phyloP scores from a whole-genome alignment of 768 basidiomycete genomes.

The Pisolithus tinctorius region DNA sequence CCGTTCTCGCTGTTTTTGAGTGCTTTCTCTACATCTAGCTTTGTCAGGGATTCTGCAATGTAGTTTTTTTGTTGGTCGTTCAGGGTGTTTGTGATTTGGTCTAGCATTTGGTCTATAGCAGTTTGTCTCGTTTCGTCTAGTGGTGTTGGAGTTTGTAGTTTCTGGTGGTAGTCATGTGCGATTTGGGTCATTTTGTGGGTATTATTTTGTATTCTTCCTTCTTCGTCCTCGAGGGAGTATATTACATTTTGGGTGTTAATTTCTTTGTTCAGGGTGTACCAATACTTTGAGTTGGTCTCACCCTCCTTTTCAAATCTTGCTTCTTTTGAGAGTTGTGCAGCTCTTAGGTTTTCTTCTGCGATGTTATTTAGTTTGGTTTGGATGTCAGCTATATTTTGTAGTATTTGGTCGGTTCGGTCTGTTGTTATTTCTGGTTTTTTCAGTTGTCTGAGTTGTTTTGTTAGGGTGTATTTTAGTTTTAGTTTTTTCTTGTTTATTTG shows the following conservation, averaged over 20 bases:
- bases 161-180: not conserved
- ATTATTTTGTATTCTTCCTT: not conserved
- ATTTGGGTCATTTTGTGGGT: not conserved
- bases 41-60: not conserved
- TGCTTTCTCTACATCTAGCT: conserved; percentile 8
- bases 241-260: not conserved
- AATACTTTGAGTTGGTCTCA: not conserved
- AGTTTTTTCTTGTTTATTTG: not conserved
- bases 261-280: not conserved
- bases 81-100: not conserved
- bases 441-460: not conserved
- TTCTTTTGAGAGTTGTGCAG: not conserved
- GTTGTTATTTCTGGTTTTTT: not conserved
- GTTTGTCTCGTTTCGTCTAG: not conserved
- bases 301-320: not conserved
- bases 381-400: no score
- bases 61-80: rapidly evolving
- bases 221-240: not conserved
- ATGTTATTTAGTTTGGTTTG: not conserved
- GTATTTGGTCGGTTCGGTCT: not conserved
- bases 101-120: not conserved
- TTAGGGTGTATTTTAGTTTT: not conserved
- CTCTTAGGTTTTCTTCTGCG: not conserved
- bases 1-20: conserved; percentile 9
- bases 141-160: not conserved